phyloP scores from a whole-genome alignment of 495 filamentous ascomycete genomes.

The Umbilicaria muhlenbergii region DNA sequence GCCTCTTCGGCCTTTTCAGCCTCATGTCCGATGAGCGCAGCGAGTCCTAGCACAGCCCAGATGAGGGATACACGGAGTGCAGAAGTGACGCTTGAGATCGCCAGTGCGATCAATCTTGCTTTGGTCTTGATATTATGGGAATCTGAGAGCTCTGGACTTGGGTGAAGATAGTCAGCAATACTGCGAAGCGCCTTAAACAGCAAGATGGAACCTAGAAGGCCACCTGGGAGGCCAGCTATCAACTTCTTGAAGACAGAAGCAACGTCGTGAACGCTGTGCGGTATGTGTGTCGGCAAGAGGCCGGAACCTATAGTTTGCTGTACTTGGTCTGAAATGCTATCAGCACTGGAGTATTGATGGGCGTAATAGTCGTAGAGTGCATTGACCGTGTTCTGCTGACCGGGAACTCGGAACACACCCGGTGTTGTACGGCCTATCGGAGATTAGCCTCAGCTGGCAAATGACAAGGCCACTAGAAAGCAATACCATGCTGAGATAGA shows the following conservation, averaged over 20 bases:
- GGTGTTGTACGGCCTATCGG: constrained; percentile 27
- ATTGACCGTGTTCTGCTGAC: constrained; percentile 35
- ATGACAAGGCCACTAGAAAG: constrained; percentile 9
- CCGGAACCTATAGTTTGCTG: constrained; percentile 13
- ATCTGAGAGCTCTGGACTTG: constrained; percentile 28
- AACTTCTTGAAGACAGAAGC: constrained; percentile 59
- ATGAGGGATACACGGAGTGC: constrained; percentile 45
- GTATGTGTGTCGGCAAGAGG: constrained; percentile 9
- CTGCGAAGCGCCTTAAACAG: constrained; percentile 50
- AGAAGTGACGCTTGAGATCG: constrained; percentile 37
- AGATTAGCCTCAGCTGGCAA: constrained; percentile 9
- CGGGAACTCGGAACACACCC: constrained; percentile 51
- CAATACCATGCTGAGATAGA: constrained; percentile 46
- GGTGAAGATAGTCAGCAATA: constrained; percentile 40
- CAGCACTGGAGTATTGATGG: constrained; percentile 25
- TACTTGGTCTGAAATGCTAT: constrained; percentile 7
- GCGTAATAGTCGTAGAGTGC: constrained; percentile 49
- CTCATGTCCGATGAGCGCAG: constrained; percentile 35
- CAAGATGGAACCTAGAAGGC: constrained; percentile 51
- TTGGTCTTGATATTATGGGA: constrained; percentile 36
- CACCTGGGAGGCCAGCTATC: constrained; percentile 53
- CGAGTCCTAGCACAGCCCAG: constrained; percentile 48
- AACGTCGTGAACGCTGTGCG: constrained; percentile 41
- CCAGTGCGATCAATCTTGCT: constrained; percentile 48
- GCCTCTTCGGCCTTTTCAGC: constrained; percentile 26